phyloP scores from a whole-genome alignment of 2,329 filamentous ascomycete species.

The Samsoniella hepiali region DNA sequence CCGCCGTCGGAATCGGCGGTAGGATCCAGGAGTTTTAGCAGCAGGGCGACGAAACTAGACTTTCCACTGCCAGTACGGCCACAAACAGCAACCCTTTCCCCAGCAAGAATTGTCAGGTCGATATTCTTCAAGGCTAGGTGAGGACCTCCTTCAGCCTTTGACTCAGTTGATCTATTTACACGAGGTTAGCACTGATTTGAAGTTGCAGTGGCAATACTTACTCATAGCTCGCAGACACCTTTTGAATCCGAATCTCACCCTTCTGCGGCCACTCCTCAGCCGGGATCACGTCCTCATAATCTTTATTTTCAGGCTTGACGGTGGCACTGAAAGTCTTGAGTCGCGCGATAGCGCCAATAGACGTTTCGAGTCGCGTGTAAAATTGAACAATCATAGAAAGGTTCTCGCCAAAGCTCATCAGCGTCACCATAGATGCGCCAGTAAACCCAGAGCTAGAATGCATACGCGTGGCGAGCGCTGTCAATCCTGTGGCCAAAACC shows the following conservation, averaged over 20 bases:
- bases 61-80: slow-evolving; percentile 17
- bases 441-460: slow-evolving; percentile 33
- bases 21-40: slow-evolving; percentile 10
- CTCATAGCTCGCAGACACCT: slow-evolving; percentile 22
- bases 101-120: slow-evolving; percentile 27
- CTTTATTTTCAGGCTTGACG: slow-evolving; percentile 18
- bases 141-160: not conserved
- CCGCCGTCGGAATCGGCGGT: not conserved
- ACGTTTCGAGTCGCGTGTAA: slow-evolving; percentile 30
- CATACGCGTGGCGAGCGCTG: slow-evolving; percentile 43
- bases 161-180: not conserved
- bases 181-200: not conserved
- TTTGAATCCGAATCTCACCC: slow-evolving; percentile 22
- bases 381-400: slow-evolving; percentile 21
- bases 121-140: slow-evolving; percentile 26
- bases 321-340: slow-evolving; percentile 22
- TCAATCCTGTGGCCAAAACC: slow-evolving; percentile 43
- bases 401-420: slow-evolving; percentile 35
- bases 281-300: slow-evolving; percentile 18
- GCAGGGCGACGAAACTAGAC: slow-evolving; percentile 7
- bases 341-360: slow-evolving; percentile 20
- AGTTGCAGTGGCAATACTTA: not conserved
- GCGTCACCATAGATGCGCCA: slow-evolving; percentile 35
- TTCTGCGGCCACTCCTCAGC: slow-evolving; percentile 22
- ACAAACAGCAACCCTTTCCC: slow-evolving; percentile 22